phyloP scores from a whole-genome alignment of 495 filamentous ascomycete genomes.

The Neurospora sp. region DNA sequence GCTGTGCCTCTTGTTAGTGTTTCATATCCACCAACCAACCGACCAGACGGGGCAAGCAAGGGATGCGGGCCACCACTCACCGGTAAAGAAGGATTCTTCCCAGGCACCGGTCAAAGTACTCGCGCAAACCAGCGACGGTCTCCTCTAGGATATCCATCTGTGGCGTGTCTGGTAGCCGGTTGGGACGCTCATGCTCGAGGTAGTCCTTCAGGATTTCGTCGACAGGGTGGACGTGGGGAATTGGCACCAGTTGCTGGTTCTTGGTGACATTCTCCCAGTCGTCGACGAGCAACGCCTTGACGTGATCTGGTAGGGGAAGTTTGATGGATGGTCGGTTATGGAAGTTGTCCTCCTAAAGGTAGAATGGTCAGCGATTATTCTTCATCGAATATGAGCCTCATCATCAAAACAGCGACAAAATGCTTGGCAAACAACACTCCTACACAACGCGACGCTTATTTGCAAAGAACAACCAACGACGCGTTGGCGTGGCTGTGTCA shows the following conservation, averaged over 20 bases:
- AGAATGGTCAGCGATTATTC: not conserved
- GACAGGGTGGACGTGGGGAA: conserved; percentile 68
- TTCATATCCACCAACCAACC: not conserved
- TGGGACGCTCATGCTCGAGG: conserved; percentile 53
- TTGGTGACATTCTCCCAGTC: conserved; percentile 99
- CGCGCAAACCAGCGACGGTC: conserved; percentile 67
- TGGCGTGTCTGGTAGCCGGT: conserved; percentile 52
- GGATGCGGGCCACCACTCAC: conserved; percentile 17
- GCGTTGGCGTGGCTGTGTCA: not conserved
- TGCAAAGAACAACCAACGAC: not conserved
- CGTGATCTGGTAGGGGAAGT: conserved; percentile 67
- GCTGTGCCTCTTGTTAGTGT: conserved; percentile 17
- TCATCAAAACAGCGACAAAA: not conserved
- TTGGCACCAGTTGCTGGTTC: conserved; percentile 71
- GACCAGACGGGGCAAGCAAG: not conserved
- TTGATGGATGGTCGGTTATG: conserved; percentile 68
- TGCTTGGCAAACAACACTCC: not conserved
- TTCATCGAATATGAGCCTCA: conserved; percentile 13
- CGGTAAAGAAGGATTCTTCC: conserved; percentile 84
- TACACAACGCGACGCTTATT: not conserved
- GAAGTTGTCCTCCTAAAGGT: conserved; percentile 71
- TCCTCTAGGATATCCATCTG: conserved; percentile 82
- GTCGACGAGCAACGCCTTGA: conserved; percentile 87
- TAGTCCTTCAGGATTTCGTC: conserved; percentile 73
- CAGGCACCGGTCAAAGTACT: conserved; percentile 84